These are phyloP conservation scores for Globisporangium irregulare DNA, from an alignment of 352 stramenopile genomes.

Conservation along the genomic window DNA sequence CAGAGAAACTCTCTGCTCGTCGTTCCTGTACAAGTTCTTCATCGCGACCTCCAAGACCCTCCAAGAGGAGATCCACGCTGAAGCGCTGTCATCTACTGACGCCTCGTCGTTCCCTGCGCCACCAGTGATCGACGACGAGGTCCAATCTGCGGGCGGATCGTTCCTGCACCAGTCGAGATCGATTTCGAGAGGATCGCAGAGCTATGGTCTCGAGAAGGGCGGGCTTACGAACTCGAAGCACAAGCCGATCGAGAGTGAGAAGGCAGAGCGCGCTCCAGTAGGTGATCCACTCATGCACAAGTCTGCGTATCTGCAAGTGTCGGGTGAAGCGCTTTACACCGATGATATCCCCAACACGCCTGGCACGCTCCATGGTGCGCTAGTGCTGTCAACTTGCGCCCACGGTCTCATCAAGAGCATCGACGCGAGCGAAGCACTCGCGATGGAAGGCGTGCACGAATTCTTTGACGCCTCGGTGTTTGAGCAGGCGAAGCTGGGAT, in stretches of 20 bases:
- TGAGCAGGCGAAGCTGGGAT: conserved; percentile 51
- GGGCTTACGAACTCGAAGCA: conserved; percentile 68
- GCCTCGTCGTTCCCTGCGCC: conserved; percentile 20
- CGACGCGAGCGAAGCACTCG: conserved; percentile 75
- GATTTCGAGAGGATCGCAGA: conserved; percentile 52
- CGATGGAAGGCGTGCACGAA: conserved; percentile 85
- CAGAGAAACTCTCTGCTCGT: conserved; percentile 90
- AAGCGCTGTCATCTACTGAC: conserved; percentile 13
- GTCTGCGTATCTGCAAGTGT: conserved; percentile 92
- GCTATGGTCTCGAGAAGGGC: conserved; percentile 56
- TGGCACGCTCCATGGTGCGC: conserved; percentile 86
- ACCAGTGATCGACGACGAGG: conserved; percentile 32
- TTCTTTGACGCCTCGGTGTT: conserved; percentile 84
- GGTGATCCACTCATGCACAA: conserved; percentile 92
- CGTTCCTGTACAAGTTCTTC: conserved; percentile 96
- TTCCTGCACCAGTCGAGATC: conserved; percentile 59
- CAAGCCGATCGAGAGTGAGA: conserved; percentile 35
- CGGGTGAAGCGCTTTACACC: conserved; percentile 93
- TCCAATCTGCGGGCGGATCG: conserved; percentile 49
- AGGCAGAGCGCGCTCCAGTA: conserved; percentile 59
- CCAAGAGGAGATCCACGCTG: conserved; percentile 30
- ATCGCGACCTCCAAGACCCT: conserved; percentile 64
- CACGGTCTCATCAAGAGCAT: conserved; percentile 85
- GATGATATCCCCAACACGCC: conserved; percentile 91
- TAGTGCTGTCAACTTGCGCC: conserved; percentile 89